These are phyloP conservation scores for Didymella segeticola DNA, from an alignment of 2,329 filamentous ascomycete genomes.

Conservation along the genomic window DNA sequence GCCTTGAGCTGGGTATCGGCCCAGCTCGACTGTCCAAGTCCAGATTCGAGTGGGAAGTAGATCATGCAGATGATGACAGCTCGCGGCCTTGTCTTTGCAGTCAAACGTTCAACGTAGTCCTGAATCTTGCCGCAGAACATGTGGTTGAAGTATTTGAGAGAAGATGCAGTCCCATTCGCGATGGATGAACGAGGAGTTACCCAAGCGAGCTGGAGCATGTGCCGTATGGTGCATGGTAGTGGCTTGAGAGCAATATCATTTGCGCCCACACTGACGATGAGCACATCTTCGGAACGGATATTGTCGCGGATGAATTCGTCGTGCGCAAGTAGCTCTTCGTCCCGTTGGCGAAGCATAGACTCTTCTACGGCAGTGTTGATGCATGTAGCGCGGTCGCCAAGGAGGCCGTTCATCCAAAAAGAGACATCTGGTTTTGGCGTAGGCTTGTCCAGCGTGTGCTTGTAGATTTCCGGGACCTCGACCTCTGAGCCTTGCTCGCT, in stretches of 20 bases:
- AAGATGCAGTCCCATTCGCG: constrained; percentile 32
- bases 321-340: constrained; percentile 35
- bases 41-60: constrained; percentile 45
- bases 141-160: constrained; percentile 40
- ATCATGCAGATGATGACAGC: constrained; percentile 49
- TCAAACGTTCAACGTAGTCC: constrained; percentile 36
- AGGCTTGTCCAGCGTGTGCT: constrained; percentile 30
- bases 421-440: constrained; percentile 43
- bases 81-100: constrained; percentile 39
- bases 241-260: constrained; percentile 48
- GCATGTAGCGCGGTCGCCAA: constrained; percentile 41
- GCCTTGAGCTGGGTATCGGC: constrained; percentile 39
- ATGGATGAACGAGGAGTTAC: constrained; percentile 32
- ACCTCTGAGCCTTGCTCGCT: constrained; percentile 19
- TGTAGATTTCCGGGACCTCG: constrained; percentile 39
- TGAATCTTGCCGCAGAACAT: constrained; percentile 40
- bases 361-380: constrained; percentile 48
- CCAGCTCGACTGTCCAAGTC: constrained; percentile 41
- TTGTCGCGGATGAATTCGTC: constrained; percentile 47
- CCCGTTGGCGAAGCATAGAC: constrained; percentile 43
- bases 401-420: constrained; percentile 47
- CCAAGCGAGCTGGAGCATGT: constrained; percentile 46
- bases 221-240: constrained; percentile 30
- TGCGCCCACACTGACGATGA: constrained; percentile 47
- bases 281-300: constrained; percentile 37